A percentile compares a stretch with the other conserved stretches of the same genome.
phyloP scores from a whole-genome alignment of 164 flowering plant genomes.

The Aristolochia contorta region DNA sequence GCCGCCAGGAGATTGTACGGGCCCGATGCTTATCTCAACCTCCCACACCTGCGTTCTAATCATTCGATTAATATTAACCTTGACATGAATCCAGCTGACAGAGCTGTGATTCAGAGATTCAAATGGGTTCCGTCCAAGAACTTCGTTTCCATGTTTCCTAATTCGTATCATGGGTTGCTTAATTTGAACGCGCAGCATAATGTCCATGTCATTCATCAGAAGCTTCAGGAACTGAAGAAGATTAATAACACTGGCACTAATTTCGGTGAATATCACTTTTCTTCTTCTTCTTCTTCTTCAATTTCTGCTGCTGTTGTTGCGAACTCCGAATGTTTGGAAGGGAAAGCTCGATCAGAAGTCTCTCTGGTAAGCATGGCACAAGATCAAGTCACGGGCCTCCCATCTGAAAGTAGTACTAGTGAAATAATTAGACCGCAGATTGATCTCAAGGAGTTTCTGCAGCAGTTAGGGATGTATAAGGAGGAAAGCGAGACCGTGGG shows the following conservation, averaged over 20 bases:
- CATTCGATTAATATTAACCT: too few relatives aligned
- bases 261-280: conserved; percentile 6
- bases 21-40: conserved; percentile 84
- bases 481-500: conserved; percentile 26
- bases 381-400: conserved; percentile 5
- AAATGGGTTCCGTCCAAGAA: conserved; percentile 82
- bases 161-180: conserved; percentile 60
- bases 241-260: conserved; percentile 14
- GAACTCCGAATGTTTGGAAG: conserved; percentile 8
- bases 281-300: conserved; percentile 6
- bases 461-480: conserved; percentile 74
- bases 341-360: conserved; percentile 10
- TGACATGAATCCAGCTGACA: too few relatives aligned
- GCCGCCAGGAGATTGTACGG: conserved; percentile 86
- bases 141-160: conserved; percentile 69
- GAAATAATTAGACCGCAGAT: conserved; percentile 87
- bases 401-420: background rate
- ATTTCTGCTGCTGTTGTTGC: conserved; percentile 24
- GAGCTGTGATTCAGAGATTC: conserved; percentile 31
- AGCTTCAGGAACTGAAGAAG: conserved; percentile 73
- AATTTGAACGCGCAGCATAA: conserved; percentile 80
- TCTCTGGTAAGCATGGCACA: conserved; percentile 13
- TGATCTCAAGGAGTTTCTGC: conserved; percentile 85
- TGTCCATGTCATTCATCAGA: conserved; percentile 88
- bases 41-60: conserved; percentile 79